Base-by-base conservation (phyloP, 2,329 filamentous ascomycete species). In the Sphaerulina vaccinii region DNA sequence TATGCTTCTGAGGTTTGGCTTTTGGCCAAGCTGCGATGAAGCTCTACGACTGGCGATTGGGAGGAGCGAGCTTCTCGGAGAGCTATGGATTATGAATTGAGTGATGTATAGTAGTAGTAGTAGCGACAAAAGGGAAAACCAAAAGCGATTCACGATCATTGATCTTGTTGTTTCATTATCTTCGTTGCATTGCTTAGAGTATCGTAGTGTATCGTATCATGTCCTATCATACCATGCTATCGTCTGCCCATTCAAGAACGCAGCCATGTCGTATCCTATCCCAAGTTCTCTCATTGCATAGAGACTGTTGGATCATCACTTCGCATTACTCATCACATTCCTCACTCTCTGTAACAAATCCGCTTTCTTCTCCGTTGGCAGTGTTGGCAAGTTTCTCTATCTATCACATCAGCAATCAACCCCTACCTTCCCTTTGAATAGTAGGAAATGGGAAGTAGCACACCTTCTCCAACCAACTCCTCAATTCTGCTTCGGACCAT, bases 401-500 rank as follows among this genome's bases (percentile, higher is more conserved):
- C 11, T 39, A 32, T 15, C 15, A 19, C 19, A 24, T 58, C 33
- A 58, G 55, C 45, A 33, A 42, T 27, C 19, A 1, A 4, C 5
- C 3, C 1, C 11, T 6, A 13, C 4, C 24, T 10, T 7, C 1
- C 19, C 24, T 3, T 4, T 8, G 41, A 35, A 5, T 27, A 15
- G 5, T 4, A 33, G 18, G 3, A 22, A 2, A 18, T 13, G 9
- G 8, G 21, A 18, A 3, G 8, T 15, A 27, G 76, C 86, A 72
- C 79, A 96, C 92, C 63, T 81, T 82, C 39, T 83, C 82, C 44
- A 97, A 75, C 90, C 91, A 97, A 64, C 85, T 77, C 55, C 83
- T 79, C 70, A 95, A 76, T 65, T 97, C 89, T 41, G 90, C 85
- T 51, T 79, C 77, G 0, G 88, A 90, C 92, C 92, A 97, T 8